These are phyloP conservation scores for Nicotiana otophora DNA, from an alignment of 257 asterid genomes.

Conservation along the genomic window DNA sequence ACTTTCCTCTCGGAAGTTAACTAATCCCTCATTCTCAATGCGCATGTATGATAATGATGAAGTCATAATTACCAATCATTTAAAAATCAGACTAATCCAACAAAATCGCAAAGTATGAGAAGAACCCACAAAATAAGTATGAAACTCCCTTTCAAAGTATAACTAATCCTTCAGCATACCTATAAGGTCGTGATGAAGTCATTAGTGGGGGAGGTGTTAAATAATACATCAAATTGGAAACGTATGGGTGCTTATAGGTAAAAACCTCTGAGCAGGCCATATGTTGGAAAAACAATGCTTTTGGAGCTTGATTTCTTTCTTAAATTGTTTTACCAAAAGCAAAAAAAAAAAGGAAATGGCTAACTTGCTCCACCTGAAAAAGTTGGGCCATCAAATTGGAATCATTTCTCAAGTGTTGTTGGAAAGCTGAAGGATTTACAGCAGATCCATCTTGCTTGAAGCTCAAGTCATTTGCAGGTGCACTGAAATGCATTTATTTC, in stretches of 20 bases:
- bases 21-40: constrained; percentile 3
- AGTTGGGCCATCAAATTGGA: constrained; percentile 81
- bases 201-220: not conserved
- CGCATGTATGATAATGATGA: not conserved
- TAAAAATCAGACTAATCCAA: not conserved
- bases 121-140: not conserved
- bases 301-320: not conserved
- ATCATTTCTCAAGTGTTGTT: constrained; percentile 79
- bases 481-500: constrained; percentile 30
- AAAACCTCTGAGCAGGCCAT: not conserved
- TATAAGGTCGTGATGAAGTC: not conserved
- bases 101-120: not conserved
- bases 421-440: constrained; percentile 83
- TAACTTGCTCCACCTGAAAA: constrained; percentile 59
- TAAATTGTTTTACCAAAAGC: not conserved
- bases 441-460: constrained; percentile 95
- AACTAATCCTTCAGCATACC: not conserved
- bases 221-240: not conserved
- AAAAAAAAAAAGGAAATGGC: not conserved
- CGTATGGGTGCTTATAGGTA: not conserved
- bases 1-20: not conserved
- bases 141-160: not conserved
- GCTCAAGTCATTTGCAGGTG: constrained; percentile 38
- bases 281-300: not conserved
- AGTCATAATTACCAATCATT: not conserved